A percentile compares a stretch with the other conserved stretches of the same genome.
These are phyloP conservation scores for Rhizophagus sp. DNA, from an alignment of 192 early-diverging fungal species.

Conservation along the genomic window DNA sequence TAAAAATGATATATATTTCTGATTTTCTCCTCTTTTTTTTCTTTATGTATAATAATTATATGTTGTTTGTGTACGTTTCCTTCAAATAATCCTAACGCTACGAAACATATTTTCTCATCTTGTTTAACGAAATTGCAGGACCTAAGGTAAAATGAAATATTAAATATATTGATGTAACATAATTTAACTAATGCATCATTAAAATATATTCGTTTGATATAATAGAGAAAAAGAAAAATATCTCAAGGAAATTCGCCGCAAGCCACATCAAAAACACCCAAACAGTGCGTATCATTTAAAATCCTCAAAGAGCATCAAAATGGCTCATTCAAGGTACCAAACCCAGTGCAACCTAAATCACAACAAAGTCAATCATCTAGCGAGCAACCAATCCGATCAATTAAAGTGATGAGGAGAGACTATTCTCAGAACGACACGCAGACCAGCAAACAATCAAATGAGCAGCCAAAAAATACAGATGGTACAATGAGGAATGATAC, in stretches of 20 bases:
- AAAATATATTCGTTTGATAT: neutral
- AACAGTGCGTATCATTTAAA: too few relatives aligned
- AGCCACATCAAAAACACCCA: too few relatives aligned
- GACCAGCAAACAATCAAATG: neutral
- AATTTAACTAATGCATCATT: neutral
- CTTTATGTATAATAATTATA: neutral
- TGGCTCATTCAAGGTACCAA: neutral
- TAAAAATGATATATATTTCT: slow-evolving; percentile 1
- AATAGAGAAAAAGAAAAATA: neutral
- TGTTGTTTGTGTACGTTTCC: neutral
- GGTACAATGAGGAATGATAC: neutral
- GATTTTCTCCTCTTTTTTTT: neutral
- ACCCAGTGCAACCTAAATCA: neutral
- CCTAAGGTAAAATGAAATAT: neutral
- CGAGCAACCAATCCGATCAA: neutral
- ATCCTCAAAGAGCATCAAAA: too few relatives aligned
- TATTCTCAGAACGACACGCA: neutral
- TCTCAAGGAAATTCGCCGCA: neutral
- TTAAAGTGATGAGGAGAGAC: neutral
- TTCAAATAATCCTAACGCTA: neutral
- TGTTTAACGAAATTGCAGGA: neutral
- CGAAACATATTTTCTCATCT: too few relatives aligned
- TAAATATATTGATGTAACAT: neutral
- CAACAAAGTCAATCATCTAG: neutral
- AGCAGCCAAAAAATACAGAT: neutral